Conservation (phyloP, 2,329 filamentous ascomycete genomes). For the Sarocladiaceae sp. region DNA sequence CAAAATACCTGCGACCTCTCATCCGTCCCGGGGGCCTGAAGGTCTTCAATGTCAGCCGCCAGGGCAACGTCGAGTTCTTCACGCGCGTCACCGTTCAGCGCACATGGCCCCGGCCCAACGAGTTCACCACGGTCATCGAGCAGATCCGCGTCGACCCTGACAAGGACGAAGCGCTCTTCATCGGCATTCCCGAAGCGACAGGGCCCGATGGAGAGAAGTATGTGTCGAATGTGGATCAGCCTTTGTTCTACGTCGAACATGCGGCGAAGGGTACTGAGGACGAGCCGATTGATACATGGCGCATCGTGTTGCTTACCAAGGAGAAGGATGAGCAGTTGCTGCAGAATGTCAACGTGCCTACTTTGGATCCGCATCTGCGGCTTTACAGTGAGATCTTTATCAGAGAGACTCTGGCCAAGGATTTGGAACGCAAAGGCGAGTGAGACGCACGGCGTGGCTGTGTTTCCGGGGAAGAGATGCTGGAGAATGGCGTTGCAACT, state of each 20-base stretch:
- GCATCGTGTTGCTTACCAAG: not conserved
- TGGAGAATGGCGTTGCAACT: no score
- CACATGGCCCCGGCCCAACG: slow-evolving; percentile 40
- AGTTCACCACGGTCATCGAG: slow-evolving; percentile 12
- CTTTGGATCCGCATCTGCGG: not conserved
- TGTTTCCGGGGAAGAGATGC: no score
- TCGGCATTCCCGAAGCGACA: slow-evolving; percentile 12
- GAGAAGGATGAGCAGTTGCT: not conserved
- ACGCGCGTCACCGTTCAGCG: slow-evolving; percentile 53
- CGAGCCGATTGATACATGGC: not conserved
- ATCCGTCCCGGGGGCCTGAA: slow-evolving; percentile 12
- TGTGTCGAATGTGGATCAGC: slow-evolving; percentile 11
- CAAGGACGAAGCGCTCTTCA: slow-evolving; percentile 10
- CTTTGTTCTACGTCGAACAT: slow-evolving; percentile 15
- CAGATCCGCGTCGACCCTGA: slow-evolving; percentile 13
- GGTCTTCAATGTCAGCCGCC: slow-evolving; percentile 10
- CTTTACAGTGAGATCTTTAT: not conserved
- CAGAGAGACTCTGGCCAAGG: not conserved
- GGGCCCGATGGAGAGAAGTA: slow-evolving; percentile 10
- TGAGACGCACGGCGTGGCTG: not conserved
- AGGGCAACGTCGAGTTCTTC: slow-evolving; percentile 12
- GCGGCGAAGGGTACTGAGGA: not conserved
- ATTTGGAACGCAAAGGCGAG: not conserved
- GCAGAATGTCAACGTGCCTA: not conserved
- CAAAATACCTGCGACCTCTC: slow-evolving; percentile 11